Evolutionary conservation across 73 alveolate species (phyloP).

Genomic region (Paramecium primaurelia): DNA sequence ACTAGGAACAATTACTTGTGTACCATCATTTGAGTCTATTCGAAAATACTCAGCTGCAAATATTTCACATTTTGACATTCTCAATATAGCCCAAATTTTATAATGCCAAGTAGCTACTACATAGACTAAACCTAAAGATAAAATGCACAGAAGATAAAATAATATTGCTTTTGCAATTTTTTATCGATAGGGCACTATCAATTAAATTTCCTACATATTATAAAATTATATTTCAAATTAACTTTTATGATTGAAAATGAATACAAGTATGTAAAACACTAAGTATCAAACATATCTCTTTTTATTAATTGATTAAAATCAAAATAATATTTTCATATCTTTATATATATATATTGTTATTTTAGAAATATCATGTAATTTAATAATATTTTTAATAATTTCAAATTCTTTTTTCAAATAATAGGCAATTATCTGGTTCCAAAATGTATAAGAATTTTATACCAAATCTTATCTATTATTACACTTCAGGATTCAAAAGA

Average conservation of each 20-base stretch:
- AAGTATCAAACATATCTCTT: too few relatives aligned
- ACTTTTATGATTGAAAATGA: too few relatives aligned
- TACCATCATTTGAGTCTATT: background rate
- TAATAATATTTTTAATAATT: too few relatives aligned
- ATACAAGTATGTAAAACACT: too few relatives aligned
- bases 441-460: background rate
- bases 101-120: background rate
- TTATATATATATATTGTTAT: too few relatives aligned
- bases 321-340: too few relatives aligned
- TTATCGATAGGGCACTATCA: background rate
- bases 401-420: background rate
- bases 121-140: conserved; percentile 1
- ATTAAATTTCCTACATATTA: background rate
- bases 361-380: too few relatives aligned
- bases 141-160: background rate
- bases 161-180: background rate
- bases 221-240: background rate
- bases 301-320: too few relatives aligned
- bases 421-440: background rate
- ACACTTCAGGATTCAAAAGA: background rate
- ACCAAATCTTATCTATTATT: background rate
- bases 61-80: background rate
- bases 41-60: background rate
- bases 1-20: background rate
- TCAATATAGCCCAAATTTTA: background rate